phyloP scores from a whole-genome alignment of 495 filamentous ascomycete genomes.

The Annulohypoxylon maeteangense region DNA sequence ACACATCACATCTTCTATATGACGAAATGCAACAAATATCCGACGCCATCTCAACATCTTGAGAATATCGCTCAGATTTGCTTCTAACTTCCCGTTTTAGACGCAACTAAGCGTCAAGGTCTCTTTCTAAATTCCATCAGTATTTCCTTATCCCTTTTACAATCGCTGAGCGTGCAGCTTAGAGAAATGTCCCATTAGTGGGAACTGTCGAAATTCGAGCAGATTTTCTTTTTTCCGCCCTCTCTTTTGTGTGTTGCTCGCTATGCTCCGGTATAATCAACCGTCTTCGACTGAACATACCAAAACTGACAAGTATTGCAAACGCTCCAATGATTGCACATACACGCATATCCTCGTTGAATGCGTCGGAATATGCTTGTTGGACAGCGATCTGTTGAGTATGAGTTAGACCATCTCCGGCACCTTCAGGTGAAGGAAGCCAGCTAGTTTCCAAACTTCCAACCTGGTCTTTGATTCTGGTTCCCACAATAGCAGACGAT shows the following conservation, averaged over 20 bases:
- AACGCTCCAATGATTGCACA: constrained; percentile 49
- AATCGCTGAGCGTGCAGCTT: neutral
- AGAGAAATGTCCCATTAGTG: neutral
- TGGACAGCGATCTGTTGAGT: constrained; percentile 36
- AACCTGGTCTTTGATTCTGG: constrained; percentile 38
- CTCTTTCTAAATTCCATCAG: neutral
- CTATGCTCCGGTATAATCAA: constrained; percentile 38
- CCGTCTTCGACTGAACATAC: constrained; percentile 45
- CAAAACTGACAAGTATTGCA: constrained; percentile 46
- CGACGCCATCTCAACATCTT: neutral
- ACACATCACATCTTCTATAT: neutral
- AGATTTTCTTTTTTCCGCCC: constrained; percentile 7
- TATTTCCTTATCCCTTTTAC: neutral
- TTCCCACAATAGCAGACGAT: constrained; percentile 57
- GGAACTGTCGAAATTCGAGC: constrained; percentile 4
- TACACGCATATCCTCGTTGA: constrained; percentile 54
- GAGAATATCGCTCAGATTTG: neutral
- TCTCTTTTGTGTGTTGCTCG: constrained; percentile 32
- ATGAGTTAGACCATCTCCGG: constrained; percentile 1
- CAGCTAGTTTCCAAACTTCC: constrained; percentile 36
- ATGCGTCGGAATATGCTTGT: constrained; percentile 51
- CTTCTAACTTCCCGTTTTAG: neutral
- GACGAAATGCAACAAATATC: neutral
- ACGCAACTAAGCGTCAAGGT: neutral
- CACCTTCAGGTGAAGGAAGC: constrained; percentile 38